Percentiles rank a stretch among this genome's conserved stretches.
Conservation (phyloP, 202 grass and related monocot genomes). For the Sporobolus alterniflorus region DNA sequence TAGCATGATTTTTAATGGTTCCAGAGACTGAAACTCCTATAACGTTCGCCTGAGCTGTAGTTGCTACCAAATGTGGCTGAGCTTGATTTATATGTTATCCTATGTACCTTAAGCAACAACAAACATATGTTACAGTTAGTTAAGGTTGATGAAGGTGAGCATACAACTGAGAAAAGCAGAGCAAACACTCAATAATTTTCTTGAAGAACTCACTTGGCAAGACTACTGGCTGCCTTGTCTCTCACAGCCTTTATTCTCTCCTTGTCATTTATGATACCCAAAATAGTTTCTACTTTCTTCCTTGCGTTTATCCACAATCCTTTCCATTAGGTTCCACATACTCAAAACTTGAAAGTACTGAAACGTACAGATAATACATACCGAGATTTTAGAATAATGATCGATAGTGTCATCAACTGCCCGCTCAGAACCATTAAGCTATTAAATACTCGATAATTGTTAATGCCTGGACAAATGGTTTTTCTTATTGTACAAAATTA, state of each 20-base stretch:
- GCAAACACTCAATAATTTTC: slow-evolving; percentile 17
- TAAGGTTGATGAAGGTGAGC: background rate
- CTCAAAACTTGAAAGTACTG: slow-evolving; percentile 91
- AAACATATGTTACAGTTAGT: slow-evolving; percentile 41
- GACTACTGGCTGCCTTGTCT: slow-evolving; percentile 85
- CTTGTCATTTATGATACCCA: slow-evolving; percentile 86
- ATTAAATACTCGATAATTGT: slow-evolving; percentile 98
- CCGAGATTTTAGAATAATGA: slow-evolving; percentile 91
- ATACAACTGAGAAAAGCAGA: background rate
- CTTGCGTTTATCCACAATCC: slow-evolving; percentile 96
- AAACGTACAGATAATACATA: slow-evolving; percentile 44
- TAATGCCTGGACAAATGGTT: slow-evolving; percentile 58
- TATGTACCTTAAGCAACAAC: slow-evolving; percentile 72
- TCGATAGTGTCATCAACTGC: slow-evolving; percentile 96
- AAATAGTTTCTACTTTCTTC: slow-evolving; percentile 96
- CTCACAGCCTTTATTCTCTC: slow-evolving; percentile 92
- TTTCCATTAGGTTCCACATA: slow-evolving; percentile 98
- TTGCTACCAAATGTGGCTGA: slow-evolving; percentile 65
- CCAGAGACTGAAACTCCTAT: slow-evolving; percentile 86
- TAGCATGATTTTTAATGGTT: too few relatives aligned
- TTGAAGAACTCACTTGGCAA: slow-evolving; percentile 81
- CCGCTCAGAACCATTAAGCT: slow-evolving; percentile 93
- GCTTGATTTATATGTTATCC: slow-evolving; percentile 89
- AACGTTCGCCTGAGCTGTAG: slow-evolving; percentile 69
- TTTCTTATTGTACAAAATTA: slow-evolving; percentile 36